A percentile compares a stretch with the other conserved stretches of the same genome.
Conservation (phyloP, 345 rosid species). For the Ceriops decandra region DNA sequence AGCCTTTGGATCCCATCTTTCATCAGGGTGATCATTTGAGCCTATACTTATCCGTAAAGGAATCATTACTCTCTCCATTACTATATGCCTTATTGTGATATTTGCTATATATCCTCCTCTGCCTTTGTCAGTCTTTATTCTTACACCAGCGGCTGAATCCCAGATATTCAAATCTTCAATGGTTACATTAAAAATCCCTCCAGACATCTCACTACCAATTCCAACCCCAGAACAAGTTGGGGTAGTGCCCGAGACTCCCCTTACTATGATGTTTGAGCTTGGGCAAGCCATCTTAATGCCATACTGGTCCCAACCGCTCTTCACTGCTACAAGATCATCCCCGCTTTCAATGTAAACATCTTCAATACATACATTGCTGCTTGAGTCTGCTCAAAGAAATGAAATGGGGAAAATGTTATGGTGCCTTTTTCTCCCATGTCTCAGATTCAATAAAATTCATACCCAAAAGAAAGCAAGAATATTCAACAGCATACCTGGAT, state of each 20-base stretch:
- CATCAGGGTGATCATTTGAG: slow-evolving; percentile 87
- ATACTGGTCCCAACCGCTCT: slow-evolving; percentile 98
- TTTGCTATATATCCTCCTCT: slow-evolving; percentile 87
- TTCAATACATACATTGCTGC: slow-evolving; percentile 85
- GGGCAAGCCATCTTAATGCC: slow-evolving; percentile 84
- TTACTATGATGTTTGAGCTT: slow-evolving; percentile 66
- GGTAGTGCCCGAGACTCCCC: slow-evolving; percentile 86
- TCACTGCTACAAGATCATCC: slow-evolving; percentile 91
- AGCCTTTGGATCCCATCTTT: slow-evolving; percentile 79
- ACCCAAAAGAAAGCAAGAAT: background rate
- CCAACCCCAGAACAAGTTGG: slow-evolving; percentile 95
- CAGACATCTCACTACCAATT: slow-evolving; percentile 98
- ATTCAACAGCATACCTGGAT: slow-evolving; percentile 55
- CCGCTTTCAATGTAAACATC: slow-evolving; percentile 95
- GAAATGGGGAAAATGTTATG: background rate
- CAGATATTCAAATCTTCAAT: slow-evolving; percentile 73
- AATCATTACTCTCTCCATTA: slow-evolving; percentile 77
- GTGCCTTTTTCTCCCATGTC: background rate
- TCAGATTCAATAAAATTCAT: background rate
- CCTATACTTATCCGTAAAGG: slow-evolving; percentile 88
- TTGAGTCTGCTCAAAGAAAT: slow-evolving; percentile 51
- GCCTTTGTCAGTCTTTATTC: slow-evolving; percentile 83
- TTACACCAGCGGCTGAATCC: slow-evolving; percentile 89
- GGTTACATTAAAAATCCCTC: slow-evolving; percentile 70
- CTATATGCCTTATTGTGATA: slow-evolving; percentile 52